These are phyloP conservation scores for Clavispora phyllophila DNA, from an alignment of 805 yeast genomes.

Conservation along the genomic window DNA sequence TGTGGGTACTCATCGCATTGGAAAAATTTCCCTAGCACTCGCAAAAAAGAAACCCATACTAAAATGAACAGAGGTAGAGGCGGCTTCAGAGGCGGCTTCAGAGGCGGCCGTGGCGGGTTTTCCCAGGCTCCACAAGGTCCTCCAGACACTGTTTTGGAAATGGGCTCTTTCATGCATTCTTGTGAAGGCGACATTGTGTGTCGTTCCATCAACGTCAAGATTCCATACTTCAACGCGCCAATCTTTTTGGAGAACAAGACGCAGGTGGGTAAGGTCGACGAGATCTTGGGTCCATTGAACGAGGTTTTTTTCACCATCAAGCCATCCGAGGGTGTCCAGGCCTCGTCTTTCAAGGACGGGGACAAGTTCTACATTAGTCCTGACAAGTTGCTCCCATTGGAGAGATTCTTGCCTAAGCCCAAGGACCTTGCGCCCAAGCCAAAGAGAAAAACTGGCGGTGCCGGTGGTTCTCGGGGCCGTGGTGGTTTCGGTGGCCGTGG, in stretches of 20 bases:
- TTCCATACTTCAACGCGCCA: conserved; percentile 98
- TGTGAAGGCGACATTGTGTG: conserved; percentile 98
- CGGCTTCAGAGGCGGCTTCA: conserved; percentile 61
- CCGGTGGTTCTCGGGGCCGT: conserved; percentile 22
- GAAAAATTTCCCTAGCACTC: conserved; percentile 10
- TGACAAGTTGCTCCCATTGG: conserved; percentile 91
- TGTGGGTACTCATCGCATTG: conserved; percentile 14
- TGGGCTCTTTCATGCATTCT: conserved; percentile 88
- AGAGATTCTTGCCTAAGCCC: conserved; percentile 96
- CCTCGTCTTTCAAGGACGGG: conserved; percentile 87
- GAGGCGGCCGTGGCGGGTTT: conserved; percentile 70
- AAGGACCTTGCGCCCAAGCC: conserved; percentile 80
- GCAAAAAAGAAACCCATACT: conserved; percentile 2
- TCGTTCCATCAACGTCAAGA: conserved; percentile 86
- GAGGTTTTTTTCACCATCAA: conserved; percentile 97
- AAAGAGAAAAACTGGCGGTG: conserved; percentile 56
- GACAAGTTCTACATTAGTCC: conserved; percentile 95
- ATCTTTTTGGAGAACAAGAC: conserved; percentile 94
- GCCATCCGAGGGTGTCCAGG: conserved; percentile 94
- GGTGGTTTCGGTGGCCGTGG: conserved; percentile 33
- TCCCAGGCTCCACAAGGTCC: conserved; percentile 81
- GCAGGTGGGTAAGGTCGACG: conserved; percentile 96
- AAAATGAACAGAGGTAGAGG: conserved; percentile 57
- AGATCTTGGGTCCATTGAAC: conserved; percentile 93
- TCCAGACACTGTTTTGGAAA: conserved; percentile 89